A percentile compares a stretch with the other conserved stretches of the same genome.
Evolutionary conservation across 2,329 filamentous ascomycete species (phyloP).

Genomic region (Exophiala aquamarina): DNA sequence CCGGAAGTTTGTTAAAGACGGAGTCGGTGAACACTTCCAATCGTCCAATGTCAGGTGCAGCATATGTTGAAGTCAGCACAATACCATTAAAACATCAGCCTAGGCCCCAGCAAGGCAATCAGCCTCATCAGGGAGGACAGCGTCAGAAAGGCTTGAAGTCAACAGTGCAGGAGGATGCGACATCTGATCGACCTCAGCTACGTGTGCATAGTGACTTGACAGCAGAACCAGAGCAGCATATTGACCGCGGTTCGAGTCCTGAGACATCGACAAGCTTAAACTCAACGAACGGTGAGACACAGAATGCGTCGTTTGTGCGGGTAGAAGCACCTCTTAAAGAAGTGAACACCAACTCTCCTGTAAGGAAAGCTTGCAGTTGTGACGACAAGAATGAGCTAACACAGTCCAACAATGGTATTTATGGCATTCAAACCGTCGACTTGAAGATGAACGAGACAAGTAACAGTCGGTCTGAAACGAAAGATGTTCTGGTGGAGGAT

Average conservation of each 20-base stretch:
- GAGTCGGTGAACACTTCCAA: conserved; percentile 6
- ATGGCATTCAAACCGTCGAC: too few relatives aligned
- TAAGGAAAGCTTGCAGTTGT: conserved; percentile 7
- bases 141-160: too few relatives aligned
- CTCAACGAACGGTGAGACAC: conserved; percentile 3
- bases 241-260: not conserved
- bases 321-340: conserved; percentile 31
- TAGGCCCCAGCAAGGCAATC: not conserved
- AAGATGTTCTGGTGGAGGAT: conserved; percentile 3
- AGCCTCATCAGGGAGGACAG: too few relatives aligned
- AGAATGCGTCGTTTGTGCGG: too few relatives aligned
- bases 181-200: not conserved
- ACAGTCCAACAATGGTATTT: not conserved
- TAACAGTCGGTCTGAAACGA: too few relatives aligned
- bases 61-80: conserved; percentile 14
- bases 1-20: not conserved
- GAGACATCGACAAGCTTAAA: not conserved
- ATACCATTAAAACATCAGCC: conserved; percentile 11
- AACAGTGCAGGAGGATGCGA: too few relatives aligned
- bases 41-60: not conserved
- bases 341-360: conserved; percentile 32
- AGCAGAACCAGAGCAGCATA: too few relatives aligned
- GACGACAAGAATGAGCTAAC: not conserved
- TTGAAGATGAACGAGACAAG: too few relatives aligned
- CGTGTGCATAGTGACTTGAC: not conserved